Evolutionary conservation across 768 basidiomycete species (phyloP), one percentile per base, ranked within the genome.

Genomic region (Leccinum arenicola): DNA sequence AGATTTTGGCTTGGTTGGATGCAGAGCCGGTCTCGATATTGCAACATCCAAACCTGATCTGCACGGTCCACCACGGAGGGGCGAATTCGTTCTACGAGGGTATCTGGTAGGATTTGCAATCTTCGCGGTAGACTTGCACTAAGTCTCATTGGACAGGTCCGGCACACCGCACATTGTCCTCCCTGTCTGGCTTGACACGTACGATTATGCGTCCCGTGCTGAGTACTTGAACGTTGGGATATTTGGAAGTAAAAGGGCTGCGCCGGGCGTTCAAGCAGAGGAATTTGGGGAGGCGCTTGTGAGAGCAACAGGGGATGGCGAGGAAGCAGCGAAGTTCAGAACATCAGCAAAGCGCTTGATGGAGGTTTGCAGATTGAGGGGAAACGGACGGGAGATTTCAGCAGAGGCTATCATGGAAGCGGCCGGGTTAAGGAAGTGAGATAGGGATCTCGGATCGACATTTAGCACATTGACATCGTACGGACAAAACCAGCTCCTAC

Each of bases 101-200:
- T 6, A 8, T 55, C 14, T 60, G 40, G 58, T 54, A n/a, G 48
- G 50, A n/a, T 14, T 47, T 6, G 33, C 25, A 10, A 27, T 23
- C 15, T 25, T 49, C 17, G 23, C 4, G 15, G 5, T 25, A 21
- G 7, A 27, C 25, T 27, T 27, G 48, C 12, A 25, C 11, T 6
- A 5, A 25, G 31, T 25, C 7, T 11, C 25, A 5, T 47, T 23
- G n/a, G 17, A 50, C 17, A 66, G 64, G 55, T 66, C 56, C 43
- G 64, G 64, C 1, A 12, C 55, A 0, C 61, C 60, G 0, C 60
- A 59, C n/a, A 45, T 65, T 8, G 40, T 62, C 15, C 61, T 66
- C 15, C 47, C 64, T 1, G 56, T 57, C n/a, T 62, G 61, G 64
- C 52, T 12, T 14, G 64, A 66, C 40, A 62, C 61, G 4, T 65